phyloP scores from a whole-genome alignment of 23 red algal genomes.

The Pyropia haitanensis region DNA sequence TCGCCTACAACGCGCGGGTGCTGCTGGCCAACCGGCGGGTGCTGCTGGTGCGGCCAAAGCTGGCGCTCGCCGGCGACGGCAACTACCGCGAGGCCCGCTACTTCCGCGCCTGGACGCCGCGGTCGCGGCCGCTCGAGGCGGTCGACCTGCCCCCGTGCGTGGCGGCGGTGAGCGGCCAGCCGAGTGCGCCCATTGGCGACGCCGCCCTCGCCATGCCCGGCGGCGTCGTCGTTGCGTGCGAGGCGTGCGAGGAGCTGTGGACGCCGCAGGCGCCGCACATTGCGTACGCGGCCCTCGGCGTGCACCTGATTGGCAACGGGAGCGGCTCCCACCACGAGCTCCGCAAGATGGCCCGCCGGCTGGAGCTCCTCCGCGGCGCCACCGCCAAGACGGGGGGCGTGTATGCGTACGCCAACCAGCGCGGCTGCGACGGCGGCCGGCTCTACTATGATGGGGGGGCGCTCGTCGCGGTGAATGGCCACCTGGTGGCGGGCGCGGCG shows the following conservation, averaged over 20 bases:
- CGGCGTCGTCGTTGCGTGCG: slow-evolving; percentile 60
- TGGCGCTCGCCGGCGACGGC: slow-evolving; percentile 75
- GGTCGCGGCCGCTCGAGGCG: slow-evolving; percentile 29
- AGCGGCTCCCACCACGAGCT: slow-evolving; percentile 82
- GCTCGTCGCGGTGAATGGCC: slow-evolving; percentile 73
- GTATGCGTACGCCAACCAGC: slow-evolving; percentile 93
- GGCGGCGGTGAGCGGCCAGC: slow-evolving; percentile 11
- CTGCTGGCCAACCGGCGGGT: slow-evolving; percentile 55
- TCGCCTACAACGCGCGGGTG: slow-evolving; percentile 82
- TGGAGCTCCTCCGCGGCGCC: slow-evolving; percentile 61
- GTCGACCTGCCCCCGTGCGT: slow-evolving; percentile 38
- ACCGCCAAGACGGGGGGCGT: slow-evolving; percentile 73
- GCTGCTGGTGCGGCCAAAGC: slow-evolving; percentile 80
- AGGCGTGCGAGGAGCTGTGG: slow-evolving; percentile 98
- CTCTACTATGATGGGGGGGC: slow-evolving; percentile 95
- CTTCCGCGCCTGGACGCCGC: slow-evolving; percentile 61
- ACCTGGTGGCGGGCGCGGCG: slow-evolving; percentile 58
- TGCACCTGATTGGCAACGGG: slow-evolving; percentile 77
- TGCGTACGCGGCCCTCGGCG: slow-evolving; percentile 53
- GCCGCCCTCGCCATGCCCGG: slow-evolving; percentile 61
- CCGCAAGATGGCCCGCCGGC: slow-evolving; percentile 63
- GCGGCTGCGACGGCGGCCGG: slow-evolving; percentile 92
- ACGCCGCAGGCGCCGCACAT: slow-evolving; percentile 76
- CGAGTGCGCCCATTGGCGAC: slow-evolving; percentile 56
- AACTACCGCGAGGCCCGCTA: slow-evolving; percentile 98